Percentiles rank a stretch among this genome's conserved stretches.
phyloP scores from a whole-genome alignment of 257 asterid genomes.

The Scutellaria baicalensis region DNA sequence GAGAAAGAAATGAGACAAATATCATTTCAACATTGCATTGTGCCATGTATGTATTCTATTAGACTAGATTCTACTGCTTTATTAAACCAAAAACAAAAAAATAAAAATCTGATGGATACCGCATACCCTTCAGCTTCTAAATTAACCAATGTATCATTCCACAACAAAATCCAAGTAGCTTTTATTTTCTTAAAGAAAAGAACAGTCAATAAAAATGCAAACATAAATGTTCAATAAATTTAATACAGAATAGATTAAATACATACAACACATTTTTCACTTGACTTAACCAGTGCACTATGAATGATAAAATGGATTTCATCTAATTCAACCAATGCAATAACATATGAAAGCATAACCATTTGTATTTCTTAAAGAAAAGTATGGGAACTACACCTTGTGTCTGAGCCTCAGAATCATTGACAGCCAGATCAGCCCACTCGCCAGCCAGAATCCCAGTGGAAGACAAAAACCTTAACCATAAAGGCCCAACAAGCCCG shows the following conservation, averaged over 20 bases:
- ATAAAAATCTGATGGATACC: no score
- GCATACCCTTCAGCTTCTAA: no score
- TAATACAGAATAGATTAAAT: background rate
- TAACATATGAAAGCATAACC: background rate
- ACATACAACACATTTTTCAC: background rate
- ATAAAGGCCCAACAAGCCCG: constrained; percentile 58
- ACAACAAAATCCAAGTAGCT: background rate
- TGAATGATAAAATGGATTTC: background rate
- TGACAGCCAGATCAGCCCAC: constrained; percentile 61
- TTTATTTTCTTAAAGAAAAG: background rate
- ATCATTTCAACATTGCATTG: no score
- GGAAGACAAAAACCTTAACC: constrained; percentile 61
- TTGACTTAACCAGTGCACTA: no score
- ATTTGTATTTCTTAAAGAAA: background rate
- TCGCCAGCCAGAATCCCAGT: constrained; percentile 49
- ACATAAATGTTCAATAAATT: background rate
- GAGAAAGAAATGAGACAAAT: no score
- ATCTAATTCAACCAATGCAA: background rate
- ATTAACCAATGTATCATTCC: no score
- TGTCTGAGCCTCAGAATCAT: constrained; percentile 52
- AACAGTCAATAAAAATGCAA: no score
- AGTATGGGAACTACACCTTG: constrained; percentile 35
- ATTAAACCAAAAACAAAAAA: no score
- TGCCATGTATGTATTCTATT: background rate
- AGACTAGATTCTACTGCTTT: background rate